Evolutionary conservation across 306 rosid genomes (phyloP).

Genomic region (Pyrus pyrifolia): DNA sequence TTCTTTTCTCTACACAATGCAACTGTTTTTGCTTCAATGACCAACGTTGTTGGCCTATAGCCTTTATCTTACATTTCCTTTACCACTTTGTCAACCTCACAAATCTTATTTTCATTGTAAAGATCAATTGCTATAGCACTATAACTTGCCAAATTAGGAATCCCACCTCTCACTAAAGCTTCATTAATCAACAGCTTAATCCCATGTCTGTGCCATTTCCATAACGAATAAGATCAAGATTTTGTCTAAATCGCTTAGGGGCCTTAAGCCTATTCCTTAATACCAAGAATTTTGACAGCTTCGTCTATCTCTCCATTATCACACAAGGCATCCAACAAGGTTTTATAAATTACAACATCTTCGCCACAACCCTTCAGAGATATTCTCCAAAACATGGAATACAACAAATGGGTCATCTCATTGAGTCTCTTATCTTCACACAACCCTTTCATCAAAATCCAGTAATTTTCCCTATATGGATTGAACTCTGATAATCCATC

Average conservation of each 20-base stretch:
- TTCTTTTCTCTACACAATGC: slow-evolving; percentile 28
- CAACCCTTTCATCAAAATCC: slow-evolving; percentile 35
- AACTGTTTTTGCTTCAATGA: slow-evolving; percentile 30
- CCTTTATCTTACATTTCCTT: slow-evolving; percentile 22
- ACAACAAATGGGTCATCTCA: slow-evolving; percentile 38
- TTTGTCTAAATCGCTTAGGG: slow-evolving; percentile 15
- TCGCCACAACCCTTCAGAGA: slow-evolving; percentile 42
- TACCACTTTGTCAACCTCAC: slow-evolving; percentile 25
- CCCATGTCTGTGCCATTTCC: slow-evolving; percentile 3
- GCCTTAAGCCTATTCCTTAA: slow-evolving; percentile 37
- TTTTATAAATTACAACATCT: slow-evolving; percentile 34
- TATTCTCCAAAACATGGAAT: slow-evolving; percentile 48
- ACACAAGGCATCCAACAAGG: slow-evolving; percentile 31
- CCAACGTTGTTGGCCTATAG: slow-evolving; percentile 20
- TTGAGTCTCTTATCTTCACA: slow-evolving; percentile 32
- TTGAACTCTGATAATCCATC: slow-evolving; percentile 31
- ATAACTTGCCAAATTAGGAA: slow-evolving; percentile 33
- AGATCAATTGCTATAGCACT: slow-evolving; percentile 34
- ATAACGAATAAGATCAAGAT: slow-evolving; percentile 13
- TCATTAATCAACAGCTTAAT: slow-evolving; percentile 21
- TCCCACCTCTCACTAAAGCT: slow-evolving; percentile 37
- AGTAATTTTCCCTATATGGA: slow-evolving; percentile 35
- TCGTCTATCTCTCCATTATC: slow-evolving; percentile 27
- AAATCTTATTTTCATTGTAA: slow-evolving; percentile 20
- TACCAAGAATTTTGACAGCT: slow-evolving; percentile 32